A percentile compares a stretch with the other conserved stretches of the same genome.
These are phyloP conservation scores for Hypoxylon intermedium DNA, from an alignment of 495 filamentous ascomycete genomes.

Conservation along the genomic window DNA sequence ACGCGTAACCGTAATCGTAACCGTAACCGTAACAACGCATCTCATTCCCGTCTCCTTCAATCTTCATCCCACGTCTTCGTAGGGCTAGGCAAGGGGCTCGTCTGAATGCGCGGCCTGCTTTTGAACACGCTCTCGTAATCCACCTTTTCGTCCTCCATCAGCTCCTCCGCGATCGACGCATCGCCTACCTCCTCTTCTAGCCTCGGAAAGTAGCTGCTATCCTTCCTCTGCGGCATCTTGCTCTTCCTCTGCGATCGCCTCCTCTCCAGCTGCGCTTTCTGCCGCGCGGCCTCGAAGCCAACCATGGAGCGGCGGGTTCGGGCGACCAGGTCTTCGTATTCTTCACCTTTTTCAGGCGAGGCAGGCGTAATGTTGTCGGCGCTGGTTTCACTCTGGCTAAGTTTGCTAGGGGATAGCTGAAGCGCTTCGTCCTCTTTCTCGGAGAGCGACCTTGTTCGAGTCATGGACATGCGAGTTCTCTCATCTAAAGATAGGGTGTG, in stretches of 20 bases:
- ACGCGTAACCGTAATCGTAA: constrained; percentile 5
- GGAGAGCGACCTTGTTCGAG: constrained; percentile 46
- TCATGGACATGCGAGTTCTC: constrained; percentile 60
- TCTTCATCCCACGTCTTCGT: constrained; percentile 32
- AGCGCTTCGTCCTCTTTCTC: constrained; percentile 41
- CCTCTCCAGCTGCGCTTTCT: constrained; percentile 64
- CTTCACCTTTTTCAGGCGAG: constrained; percentile 38
- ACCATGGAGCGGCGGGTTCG: constrained; percentile 87
- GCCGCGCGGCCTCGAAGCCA: constrained; percentile 57
- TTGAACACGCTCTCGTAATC: constrained; percentile 88
- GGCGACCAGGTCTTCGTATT: constrained; percentile 64
- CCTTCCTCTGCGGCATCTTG: constrained; percentile 46
- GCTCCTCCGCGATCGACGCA: constrained; percentile 38
- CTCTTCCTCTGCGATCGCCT: constrained; percentile 56
- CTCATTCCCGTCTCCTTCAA: constrained; percentile 4
- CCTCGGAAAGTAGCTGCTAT: constrained; percentile 49
- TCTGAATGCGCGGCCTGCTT: constrained; percentile 78
- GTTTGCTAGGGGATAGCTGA: constrained; percentile 38
- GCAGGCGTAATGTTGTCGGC: constrained; percentile 12
- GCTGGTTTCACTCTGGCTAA: constrained; percentile 5
- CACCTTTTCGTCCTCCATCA: constrained; percentile 57
- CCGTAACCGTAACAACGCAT: neutral
- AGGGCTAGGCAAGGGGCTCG: constrained; percentile 73
- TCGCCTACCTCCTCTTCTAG: constrained; percentile 47
- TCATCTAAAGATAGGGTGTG: constrained; percentile 62